Evolutionary conservation across 108 stramenopile genomes (phyloP).

Genomic region (Nitzschia putrida): DNA sequence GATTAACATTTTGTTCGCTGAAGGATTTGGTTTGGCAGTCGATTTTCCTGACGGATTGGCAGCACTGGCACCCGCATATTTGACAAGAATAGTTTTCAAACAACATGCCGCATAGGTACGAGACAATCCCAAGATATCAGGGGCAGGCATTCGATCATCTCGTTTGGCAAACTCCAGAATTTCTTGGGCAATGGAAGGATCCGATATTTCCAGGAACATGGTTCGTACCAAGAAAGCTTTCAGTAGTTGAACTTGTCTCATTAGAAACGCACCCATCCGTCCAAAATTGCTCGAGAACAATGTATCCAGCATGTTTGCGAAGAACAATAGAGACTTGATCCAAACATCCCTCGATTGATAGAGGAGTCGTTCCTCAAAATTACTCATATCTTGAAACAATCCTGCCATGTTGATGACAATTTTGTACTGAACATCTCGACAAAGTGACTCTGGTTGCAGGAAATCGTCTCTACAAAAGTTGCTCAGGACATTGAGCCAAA

Average conservation of each 20-base stretch:
- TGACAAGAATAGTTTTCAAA: constrained; percentile 26
- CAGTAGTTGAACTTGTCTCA: constrained; percentile 13
- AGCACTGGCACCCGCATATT: background rate
- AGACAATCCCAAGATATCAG: constrained; percentile 26
- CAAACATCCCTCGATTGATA: constrained; percentile 29
- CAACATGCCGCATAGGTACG: constrained; percentile 23
- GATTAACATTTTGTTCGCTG: constrained; percentile 2
- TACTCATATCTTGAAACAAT: constrained; percentile 37
- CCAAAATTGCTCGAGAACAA: constrained; percentile 23
- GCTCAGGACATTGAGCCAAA: constrained; percentile 32
- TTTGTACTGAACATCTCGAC: constrained; percentile 30
- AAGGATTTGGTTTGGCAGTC: background rate
- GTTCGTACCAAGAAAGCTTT: constrained; percentile 28
- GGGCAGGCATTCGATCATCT: constrained; percentile 17
- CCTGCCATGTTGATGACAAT: constrained; percentile 33
- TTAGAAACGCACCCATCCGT: constrained; percentile 24
- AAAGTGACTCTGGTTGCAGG: constrained; percentile 13
- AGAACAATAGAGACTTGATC: constrained; percentile 33
- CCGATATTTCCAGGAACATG: constrained; percentile 16
- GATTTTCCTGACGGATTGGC: background rate
- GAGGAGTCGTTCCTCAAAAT: constrained; percentile 24
- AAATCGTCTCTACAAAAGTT: constrained; percentile 36
- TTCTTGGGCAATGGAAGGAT: constrained; percentile 12
- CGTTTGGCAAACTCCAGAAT: constrained; percentile 6
- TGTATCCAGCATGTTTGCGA: constrained; percentile 21